A percentile compares a stretch with the other conserved stretches of the same genome.
phyloP scores from a whole-genome alignment of 129 eudicot species.

The Daucus carota region DH1_v3.0 NC_030382.2:34351001-34351500 shows the following conservation, averaged over 20 bases:
- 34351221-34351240: constrained; percentile 31
- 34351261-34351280: constrained; percentile 23
- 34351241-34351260: constrained; percentile 23
- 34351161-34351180: constrained; percentile 39
- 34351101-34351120: constrained; percentile 82
- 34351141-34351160: constrained; percentile 33
- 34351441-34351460: constrained; percentile 35
- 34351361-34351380: constrained; percentile 24
- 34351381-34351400: constrained; percentile 34
- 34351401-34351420: constrained; percentile 23
- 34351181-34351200: constrained; percentile 17
- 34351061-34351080: constrained; percentile 47
- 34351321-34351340: constrained; percentile 77
- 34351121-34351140: constrained; percentile 75
- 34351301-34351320: constrained; percentile 22
- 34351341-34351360: constrained; percentile 59
- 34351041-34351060: constrained; percentile 92
- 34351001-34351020: constrained; percentile 26
- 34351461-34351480: constrained; percentile 17
- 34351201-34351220: constrained; percentile 22
- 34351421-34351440: constrained; percentile 29
- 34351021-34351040: constrained; percentile 94
- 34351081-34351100: constrained; percentile 92
- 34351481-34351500: constrained; percentile 18
- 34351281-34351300: constrained; percentile 23